Conservation (phyloP, 1,284 basidiomycete genomes). For the Trichosporon sp. region DNA sequence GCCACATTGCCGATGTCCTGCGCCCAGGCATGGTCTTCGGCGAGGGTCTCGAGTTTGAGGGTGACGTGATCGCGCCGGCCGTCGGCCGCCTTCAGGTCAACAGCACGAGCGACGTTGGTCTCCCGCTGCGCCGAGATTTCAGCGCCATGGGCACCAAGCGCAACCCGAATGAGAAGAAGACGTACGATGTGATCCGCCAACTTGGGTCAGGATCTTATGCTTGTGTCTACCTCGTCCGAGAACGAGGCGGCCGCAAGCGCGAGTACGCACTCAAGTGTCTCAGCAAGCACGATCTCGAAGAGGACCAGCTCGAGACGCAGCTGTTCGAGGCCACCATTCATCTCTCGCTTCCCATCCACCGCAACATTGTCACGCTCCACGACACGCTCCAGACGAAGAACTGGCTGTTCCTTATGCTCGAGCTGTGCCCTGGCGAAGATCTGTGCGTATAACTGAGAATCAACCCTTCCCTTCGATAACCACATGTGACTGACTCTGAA, state of each 20-base stretch:
- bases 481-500: conserved; percentile 13
- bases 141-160: conserved; percentile 32
- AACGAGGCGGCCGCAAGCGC: conserved; percentile 73
- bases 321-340: conserved; percentile 92
- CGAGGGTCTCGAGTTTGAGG: conserved; percentile 44
- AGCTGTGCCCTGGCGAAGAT: conserved; percentile 95
- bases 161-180: conserved; percentile 24
- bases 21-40: conserved; percentile 41
- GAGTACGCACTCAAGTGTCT: conserved; percentile 93
- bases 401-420: conserved; percentile 73
- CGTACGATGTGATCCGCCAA: conserved; percentile 72
- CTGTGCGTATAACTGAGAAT: conserved; percentile 28
- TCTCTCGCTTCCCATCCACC: conserved; percentile 82
- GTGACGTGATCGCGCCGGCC: conserved; percentile 42
- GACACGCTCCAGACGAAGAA: conserved; percentile 75
- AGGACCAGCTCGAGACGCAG: conserved; percentile 77
- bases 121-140: conserved; percentile 39
- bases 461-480: neutral
- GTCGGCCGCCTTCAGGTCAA: conserved; percentile 25
- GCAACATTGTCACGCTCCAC: conserved; percentile 93
- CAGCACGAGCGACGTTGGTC: conserved; percentile 22
- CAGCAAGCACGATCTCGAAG: conserved; percentile 83
- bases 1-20: conserved; percentile 33
- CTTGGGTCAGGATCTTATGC: conserved; percentile 87
- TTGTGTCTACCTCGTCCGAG: conserved; percentile 85